Percentiles rank a stretch among this genome's conserved stretches.
phyloP scores from a whole-genome alignment of 805 yeast genomes.

The Cyberlindnera xishuangbannaensis region DNA sequence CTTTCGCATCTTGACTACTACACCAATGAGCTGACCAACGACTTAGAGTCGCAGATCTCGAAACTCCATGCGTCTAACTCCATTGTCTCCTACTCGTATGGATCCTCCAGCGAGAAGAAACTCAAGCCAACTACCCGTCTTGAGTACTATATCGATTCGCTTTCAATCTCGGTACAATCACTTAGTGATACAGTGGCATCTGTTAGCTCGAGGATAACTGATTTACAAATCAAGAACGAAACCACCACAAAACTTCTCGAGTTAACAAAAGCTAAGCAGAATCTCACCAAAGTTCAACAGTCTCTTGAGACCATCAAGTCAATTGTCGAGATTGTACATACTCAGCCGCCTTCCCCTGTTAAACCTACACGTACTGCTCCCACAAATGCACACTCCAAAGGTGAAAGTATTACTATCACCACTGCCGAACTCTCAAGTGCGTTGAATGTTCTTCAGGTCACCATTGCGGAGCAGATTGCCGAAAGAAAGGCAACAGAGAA shows the following conservation, averaged over 20 bases:
- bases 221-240: slow-evolving; percentile 21
- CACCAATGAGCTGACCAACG: slow-evolving; percentile 51
- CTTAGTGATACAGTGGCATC: slow-evolving; percentile 42
- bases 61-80: slow-evolving; percentile 46
- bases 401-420: slow-evolving; percentile 23
- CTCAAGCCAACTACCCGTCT: slow-evolving; percentile 46
- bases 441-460: slow-evolving; percentile 38
- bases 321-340: slow-evolving; percentile 28
- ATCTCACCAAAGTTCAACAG: slow-evolving; percentile 40
- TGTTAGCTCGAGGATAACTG: slow-evolving; percentile 24
- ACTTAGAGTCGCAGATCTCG: slow-evolving; percentile 45
- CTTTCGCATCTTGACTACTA: slow-evolving; percentile 57
- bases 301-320: slow-evolving; percentile 40
- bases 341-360: slow-evolving; percentile 1
- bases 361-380: slow-evolving; percentile 15
- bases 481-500: slow-evolving; percentile 21
- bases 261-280: slow-evolving; percentile 39
- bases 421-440: slow-evolving; percentile 32
- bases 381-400: slow-evolving; percentile 8
- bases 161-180: slow-evolving; percentile 52
- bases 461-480: slow-evolving; percentile 38
- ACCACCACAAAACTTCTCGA: slow-evolving; percentile 35
- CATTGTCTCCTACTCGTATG: slow-evolving; percentile 37
- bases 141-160: slow-evolving; percentile 59
- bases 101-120: slow-evolving; percentile 21